Percentiles rank a stretch among this genome's conserved stretches.
These are phyloP conservation scores for Rubia tinctorum DNA, from an alignment of 305 asterid species.

Conservation along the genomic window DNA sequence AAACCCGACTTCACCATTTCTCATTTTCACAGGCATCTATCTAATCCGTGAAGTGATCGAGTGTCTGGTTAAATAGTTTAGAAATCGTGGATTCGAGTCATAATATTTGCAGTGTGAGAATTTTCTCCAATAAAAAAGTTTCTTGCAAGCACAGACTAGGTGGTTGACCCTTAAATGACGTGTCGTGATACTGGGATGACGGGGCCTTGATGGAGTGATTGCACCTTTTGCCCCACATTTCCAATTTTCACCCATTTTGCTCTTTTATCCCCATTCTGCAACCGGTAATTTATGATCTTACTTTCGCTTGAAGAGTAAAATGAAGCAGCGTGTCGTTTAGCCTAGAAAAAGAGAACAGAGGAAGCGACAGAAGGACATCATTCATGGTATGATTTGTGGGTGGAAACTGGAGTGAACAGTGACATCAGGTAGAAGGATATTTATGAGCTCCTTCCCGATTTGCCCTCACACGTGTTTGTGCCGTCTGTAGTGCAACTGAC, in stretches of 20 bases:
- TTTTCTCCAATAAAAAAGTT: no score
- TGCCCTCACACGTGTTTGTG: slow-evolving; percentile 1
- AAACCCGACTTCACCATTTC: not conserved
- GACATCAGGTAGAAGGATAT: not conserved
- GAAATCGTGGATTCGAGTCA: no score
- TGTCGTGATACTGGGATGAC: no score
- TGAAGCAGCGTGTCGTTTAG: not conserved
- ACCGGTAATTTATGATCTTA: not conserved
- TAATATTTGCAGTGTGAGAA: no score
- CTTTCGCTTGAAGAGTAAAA: not conserved
- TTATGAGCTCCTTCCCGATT: not conserved
- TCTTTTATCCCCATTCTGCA: not conserved
- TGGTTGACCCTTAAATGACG: no score
- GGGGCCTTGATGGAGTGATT: no score
- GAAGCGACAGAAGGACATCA: not conserved
- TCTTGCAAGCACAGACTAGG: no score
- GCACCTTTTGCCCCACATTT: no score
- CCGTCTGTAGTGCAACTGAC: not conserved
- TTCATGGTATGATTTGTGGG: not conserved
- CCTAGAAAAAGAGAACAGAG: not conserved
- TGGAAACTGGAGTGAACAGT: not conserved
- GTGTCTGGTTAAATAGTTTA: no score
- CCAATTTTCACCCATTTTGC: not conserved
- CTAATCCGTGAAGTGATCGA: no score
- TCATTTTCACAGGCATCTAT: no score